Evolutionary conservation across 1,284 basidiomycete species (phyloP), one percentile per base, ranked within the genome.

Genomic region (Apiotrichum gracile): DNA sequence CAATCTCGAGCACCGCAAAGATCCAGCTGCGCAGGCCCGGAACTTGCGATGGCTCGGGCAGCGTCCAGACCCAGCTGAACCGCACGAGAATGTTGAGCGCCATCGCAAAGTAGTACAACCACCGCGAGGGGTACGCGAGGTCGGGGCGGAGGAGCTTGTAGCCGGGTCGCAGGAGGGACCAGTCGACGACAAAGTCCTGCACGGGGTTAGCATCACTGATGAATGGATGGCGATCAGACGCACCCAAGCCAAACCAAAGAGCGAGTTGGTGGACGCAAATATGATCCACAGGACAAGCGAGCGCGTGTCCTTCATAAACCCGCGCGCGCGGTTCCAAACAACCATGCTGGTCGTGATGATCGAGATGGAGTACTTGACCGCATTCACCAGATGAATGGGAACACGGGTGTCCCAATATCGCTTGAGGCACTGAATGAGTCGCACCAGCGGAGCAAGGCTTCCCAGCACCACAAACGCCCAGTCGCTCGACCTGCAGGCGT

Each of bases 341-440:
- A 87, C 91, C 51, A 82, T 79, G 6, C 85, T 66, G 64, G 82
- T 83, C 44, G 78, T 79, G 2, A 85, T 42, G n/a, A 91, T 83
- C 0, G 84, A 84, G 38, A 79, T 76, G 3, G 74, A 77, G 65
- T 92, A 92, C 75, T 91, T 91, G 9, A 88, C 54, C 51, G 87
- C 90, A 60, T 97, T 97, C 68, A 96, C 82, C 29, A 97, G 76
- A 78, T 97, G 91, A 0, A 86, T 86, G 25, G 77, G 66, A 27
- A 87, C 74, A 38, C 78, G 76, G 8, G 87, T 89, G 69, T 96
- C 92, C 37, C 74, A 74, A 69, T 85, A 96, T 77, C 93, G 89
- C 64, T 85, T 86, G 38, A 94, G 65, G 70, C 88, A 91, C 70
- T 97, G 93, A 12, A 87, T 77, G 42, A 92, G 69, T 76, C 93